Evolutionary conservation across 768 basidiomycete species (phyloP).

Genomic region (Leccinum rimulosum): DNA sequence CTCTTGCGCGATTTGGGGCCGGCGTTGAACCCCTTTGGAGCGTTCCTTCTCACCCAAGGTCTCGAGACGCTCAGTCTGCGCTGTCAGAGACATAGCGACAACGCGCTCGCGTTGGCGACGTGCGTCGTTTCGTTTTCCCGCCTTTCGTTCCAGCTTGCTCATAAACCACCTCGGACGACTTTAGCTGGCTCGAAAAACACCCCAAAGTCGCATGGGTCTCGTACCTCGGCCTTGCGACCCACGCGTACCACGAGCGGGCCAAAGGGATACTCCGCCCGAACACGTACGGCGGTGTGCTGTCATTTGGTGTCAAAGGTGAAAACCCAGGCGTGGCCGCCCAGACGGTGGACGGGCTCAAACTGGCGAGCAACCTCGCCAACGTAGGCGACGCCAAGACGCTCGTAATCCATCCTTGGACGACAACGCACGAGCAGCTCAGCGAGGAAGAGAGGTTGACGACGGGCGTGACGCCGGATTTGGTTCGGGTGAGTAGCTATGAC

Average conservation of each 20-base stretch:
- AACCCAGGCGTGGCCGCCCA: slow-evolving; percentile 48
- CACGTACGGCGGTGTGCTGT: slow-evolving; percentile 72
- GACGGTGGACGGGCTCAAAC: slow-evolving; percentile 66
- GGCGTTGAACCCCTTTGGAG: slow-evolving; percentile 52
- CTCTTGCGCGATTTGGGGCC: slow-evolving; percentile 53
- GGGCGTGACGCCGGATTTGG: slow-evolving; percentile 55
- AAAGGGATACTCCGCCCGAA: slow-evolving; percentile 48
- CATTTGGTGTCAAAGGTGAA: slow-evolving; percentile 60
- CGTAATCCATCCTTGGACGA: slow-evolving; percentile 56
- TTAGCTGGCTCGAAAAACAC: slow-evolving; percentile 58
- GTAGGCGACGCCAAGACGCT: slow-evolving; percentile 67
- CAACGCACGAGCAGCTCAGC: slow-evolving; percentile 58
- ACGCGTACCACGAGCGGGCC: slow-evolving; percentile 60
- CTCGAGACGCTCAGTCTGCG: slow-evolving; percentile 63
- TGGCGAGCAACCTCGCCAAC: slow-evolving; percentile 73
- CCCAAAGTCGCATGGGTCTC: slow-evolving; percentile 72
- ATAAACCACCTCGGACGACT: neutral
- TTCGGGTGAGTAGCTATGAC: slow-evolving; percentile 52
- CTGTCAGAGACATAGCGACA: slow-evolving; percentile 54
- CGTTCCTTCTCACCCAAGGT: slow-evolving; percentile 59
- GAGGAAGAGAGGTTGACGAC: slow-evolving; percentile 45
- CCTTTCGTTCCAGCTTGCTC: neutral
- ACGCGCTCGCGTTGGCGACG: slow-evolving; percentile 52
- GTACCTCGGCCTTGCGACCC: slow-evolving; percentile 66
- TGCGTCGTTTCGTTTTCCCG: slow-evolving; percentile 15